These are phyloP conservation scores for Castanopsis chinensis DNA, from an alignment of 306 rosid species.

Conservation along the genomic window DNA sequence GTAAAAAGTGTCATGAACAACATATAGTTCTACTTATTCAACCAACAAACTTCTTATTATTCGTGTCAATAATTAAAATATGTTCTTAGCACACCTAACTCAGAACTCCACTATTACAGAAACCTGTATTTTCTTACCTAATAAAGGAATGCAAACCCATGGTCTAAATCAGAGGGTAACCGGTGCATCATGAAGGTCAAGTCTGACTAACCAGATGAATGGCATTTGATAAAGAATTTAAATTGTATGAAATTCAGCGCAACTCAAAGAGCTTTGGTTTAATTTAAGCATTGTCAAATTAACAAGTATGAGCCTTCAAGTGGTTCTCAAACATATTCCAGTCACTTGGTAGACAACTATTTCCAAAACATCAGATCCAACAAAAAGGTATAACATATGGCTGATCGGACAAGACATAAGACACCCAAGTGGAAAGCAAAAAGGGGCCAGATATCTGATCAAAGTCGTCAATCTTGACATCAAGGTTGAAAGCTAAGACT, in stretches of 20 bases:
- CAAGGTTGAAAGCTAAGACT: neutral
- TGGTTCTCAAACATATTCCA: neutral
- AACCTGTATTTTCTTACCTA: neutral
- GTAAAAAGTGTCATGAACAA: neutral
- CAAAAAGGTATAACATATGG: no score
- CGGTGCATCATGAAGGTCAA: neutral
- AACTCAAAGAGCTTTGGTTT: neutral
- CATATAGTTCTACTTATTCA: neutral
- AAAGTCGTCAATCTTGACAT: neutral
- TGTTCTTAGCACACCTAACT: neutral
- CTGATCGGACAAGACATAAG: no score
- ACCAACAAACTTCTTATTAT: neutral
- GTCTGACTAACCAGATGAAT: neutral
- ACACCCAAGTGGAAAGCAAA: neutral
- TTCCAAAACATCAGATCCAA: neutral
- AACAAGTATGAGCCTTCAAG: neutral
- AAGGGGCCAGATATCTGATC: neutral
- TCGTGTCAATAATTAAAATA: neutral
- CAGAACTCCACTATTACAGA: neutral
- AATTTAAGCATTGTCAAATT: no score
- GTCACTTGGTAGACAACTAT: neutral
- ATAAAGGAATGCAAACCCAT: neutral
- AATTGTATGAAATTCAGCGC: neutral
- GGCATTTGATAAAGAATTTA: neutral
- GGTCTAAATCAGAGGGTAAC: neutral